Evolutionary conservation across 495 filamentous ascomycete species (phyloP), one percentile per base, ranked within the genome.

Genomic region (Lepidopterella palustris): DNA sequence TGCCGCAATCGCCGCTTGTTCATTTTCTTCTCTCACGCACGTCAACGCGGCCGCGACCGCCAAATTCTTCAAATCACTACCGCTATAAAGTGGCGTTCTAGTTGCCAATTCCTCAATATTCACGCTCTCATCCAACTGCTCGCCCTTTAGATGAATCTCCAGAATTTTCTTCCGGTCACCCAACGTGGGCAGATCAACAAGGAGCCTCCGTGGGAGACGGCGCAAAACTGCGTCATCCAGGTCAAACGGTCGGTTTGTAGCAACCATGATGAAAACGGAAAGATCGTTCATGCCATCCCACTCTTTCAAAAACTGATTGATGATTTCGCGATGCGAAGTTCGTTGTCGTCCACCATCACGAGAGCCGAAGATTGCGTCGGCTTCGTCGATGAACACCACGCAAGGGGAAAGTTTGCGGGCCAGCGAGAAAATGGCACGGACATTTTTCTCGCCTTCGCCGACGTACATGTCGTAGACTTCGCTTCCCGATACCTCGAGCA

Each of bases 241-340:
- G 66, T 97, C 92, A 59, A 96, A 96, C 0, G 92, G 92, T 13
- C 92, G 78, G 69, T 97, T 97, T 11, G 90, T 96, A n/a, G 93
- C 93, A 0, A 97, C 90, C 95, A 98, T 97, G 71, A 98, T 95
- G 72, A 98, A 97, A 1, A 92, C 90, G 5, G 86, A 87, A 48
- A 84, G 78, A 61, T 89, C 85, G 40, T 84, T 87, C 81, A 98
- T 86, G 15, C 95, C 93, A 65, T 97, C 93, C 93, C 93, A 98
- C 71, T 97, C 93, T n/a, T 89, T 83, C 32, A 98, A 76, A 71
- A 97, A 98, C 71, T 97, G 92, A 62, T 97, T 98, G 74, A 98
- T 95, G 47, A 93, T 85, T 74, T 97, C 93, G 45, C 93, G 83
- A 68, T 93, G 88, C 8, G 77, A 83, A 11, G 80, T 82, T 1